Conservation (phyloP, 257 asterid species). For the Nicotiana paniculata region DNA sequence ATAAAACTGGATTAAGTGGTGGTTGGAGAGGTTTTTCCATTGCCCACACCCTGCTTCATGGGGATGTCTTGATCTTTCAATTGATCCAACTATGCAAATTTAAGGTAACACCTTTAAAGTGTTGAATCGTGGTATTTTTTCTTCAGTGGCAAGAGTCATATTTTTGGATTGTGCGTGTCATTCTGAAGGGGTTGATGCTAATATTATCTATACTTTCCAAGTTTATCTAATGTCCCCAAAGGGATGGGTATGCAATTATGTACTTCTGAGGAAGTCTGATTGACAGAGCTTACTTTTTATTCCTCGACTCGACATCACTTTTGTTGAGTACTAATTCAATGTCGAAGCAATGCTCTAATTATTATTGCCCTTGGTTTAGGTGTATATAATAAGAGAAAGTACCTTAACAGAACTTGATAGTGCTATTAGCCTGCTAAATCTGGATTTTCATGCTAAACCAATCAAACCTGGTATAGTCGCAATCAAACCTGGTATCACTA, state of each 20-base stretch:
- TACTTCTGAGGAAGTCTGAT: no score
- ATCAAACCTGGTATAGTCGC: constrained; percentile 19
- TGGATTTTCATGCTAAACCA: constrained; percentile 27
- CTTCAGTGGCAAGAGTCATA: not conserved
- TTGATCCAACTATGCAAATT: constrained; percentile 44
- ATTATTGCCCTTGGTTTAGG: constrained; percentile 30
- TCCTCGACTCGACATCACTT: no score
- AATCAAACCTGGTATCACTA: not conserved
- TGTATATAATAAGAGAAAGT: constrained; percentile 40
- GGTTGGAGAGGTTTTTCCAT: constrained; percentile 75
- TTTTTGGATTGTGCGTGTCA: no score
- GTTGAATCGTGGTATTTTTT: not conserved
- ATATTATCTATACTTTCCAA: no score
- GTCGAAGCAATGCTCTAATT: not conserved
- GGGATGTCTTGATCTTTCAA: constrained; percentile 64
- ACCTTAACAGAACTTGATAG: constrained; percentile 42
- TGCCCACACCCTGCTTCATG: constrained; percentile 53
- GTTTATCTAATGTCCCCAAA: no score
- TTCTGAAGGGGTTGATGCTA: no score
- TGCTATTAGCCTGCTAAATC: constrained; percentile 27
- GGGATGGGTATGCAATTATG: no score
- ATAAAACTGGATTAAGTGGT: constrained; percentile 43
- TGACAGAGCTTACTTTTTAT: no score
- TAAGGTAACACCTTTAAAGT: constrained; percentile 32
- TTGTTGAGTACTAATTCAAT: no score